Evolutionary conservation across 371 early-diverging fungal species (phyloP).

Genomic region (Rhizomucor pusillus): DNA sequence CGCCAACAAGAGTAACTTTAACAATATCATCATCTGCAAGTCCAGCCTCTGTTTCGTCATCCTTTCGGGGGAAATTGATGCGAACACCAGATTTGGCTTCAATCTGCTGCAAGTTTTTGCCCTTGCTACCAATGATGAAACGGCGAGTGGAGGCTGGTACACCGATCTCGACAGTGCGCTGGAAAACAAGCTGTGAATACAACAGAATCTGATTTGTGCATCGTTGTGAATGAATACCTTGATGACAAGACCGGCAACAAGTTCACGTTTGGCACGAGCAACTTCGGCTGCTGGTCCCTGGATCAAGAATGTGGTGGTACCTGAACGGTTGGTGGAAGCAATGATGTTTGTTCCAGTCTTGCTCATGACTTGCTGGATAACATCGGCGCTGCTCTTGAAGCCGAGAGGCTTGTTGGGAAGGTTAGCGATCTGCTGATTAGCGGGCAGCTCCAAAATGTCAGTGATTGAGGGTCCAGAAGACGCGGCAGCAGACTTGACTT

Average conservation of each 20-base stretch:
- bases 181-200: slow-evolving; percentile 4
- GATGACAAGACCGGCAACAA: slow-evolving; percentile 70
- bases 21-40: slow-evolving; percentile 59
- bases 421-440: slow-evolving; percentile 52
- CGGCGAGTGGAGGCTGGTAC: slow-evolving; percentile 83
- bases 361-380: slow-evolving; percentile 69
- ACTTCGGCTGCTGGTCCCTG: slow-evolving; percentile 79
- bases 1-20: slow-evolving; percentile 80
- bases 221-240: slow-evolving; percentile 50
- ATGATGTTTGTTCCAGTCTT: slow-evolving; percentile 83
- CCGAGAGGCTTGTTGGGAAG: slow-evolving; percentile 42
- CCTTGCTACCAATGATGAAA: slow-evolving; percentile 84
- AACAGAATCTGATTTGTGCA: neutral
- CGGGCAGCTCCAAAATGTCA: slow-evolving; percentile 64
- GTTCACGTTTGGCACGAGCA: slow-evolving; percentile 76
- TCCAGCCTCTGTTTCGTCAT: slow-evolving; percentile 50
- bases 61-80: slow-evolving; percentile 68
- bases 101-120: slow-evolving; percentile 74
- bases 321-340: slow-evolving; percentile 74
- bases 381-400: slow-evolving; percentile 65
- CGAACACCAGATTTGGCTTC: slow-evolving; percentile 74
- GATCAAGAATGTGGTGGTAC: slow-evolving; percentile 83
- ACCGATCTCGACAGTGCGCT: slow-evolving; percentile 52
- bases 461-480: slow-evolving; percentile 38
- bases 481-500: slow-evolving; percentile 12